Evolutionary conservation across 2,329 filamentous ascomycete species (phyloP).

Genomic region (Clonostachys rosea): DNA sequence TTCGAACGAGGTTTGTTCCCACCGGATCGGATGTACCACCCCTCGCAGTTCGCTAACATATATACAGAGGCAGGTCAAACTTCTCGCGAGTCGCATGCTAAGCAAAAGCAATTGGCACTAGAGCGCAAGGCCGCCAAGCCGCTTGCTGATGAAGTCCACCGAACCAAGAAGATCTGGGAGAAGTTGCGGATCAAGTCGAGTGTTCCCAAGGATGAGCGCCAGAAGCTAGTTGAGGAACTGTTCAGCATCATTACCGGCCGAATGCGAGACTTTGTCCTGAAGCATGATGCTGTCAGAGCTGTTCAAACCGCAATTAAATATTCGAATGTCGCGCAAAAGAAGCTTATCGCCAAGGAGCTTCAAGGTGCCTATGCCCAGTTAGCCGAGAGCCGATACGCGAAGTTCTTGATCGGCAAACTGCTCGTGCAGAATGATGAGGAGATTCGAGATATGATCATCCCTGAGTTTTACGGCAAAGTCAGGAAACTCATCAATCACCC

Average conservation of each 20-base stretch:
- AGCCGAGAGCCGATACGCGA: constrained; percentile 93
- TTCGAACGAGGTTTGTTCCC: constrained; percentile 33
- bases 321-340: constrained; percentile 76
- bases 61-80: constrained; percentile 43
- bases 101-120: constrained; percentile 82
- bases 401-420: constrained; percentile 94
- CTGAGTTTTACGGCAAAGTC: constrained; percentile 92
- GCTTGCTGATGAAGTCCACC: constrained; percentile 80
- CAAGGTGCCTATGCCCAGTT: constrained; percentile 79
- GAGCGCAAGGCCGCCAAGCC: constrained; percentile 93
- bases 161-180: constrained; percentile 97
- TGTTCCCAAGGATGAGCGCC: constrained; percentile 83
- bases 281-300: constrained; percentile 95
- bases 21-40: background rate
- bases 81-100: constrained; percentile 83
- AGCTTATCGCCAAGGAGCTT: constrained; percentile 81
- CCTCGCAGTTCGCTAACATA: constrained; percentile 3
- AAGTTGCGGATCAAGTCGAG: constrained; percentile 88
- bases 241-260: constrained; percentile 88
- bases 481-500: constrained; percentile 92
- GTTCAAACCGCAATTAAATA: constrained; percentile 98
- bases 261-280: constrained; percentile 94
- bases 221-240: constrained; percentile 81
- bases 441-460: constrained; percentile 82
- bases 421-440: constrained; percentile 87